Evolutionary conservation across 2,329 filamentous ascomycete species (phyloP), one percentile per base, ranked within the genome.

Genomic region (Pseudophaeomoniella oleicola): DNA sequence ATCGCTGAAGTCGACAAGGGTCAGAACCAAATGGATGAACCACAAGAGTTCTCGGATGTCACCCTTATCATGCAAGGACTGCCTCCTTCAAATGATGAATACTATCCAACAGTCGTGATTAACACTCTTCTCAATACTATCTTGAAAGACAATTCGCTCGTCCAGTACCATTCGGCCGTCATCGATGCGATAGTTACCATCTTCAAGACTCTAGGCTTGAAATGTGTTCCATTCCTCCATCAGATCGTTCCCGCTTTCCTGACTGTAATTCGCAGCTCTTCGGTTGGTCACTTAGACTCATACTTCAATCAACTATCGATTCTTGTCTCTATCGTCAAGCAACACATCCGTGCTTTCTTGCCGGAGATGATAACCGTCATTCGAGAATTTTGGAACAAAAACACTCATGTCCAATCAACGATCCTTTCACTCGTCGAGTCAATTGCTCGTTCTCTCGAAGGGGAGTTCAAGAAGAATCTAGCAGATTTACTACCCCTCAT

Each of bases 171-270:
- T 51, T 88, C 86, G 3, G 77, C 81, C 9, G 88, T 96, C 11
- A 90, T 98, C 36, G 90, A 96, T 55, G 90, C 90, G 4, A 92
- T 98, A 49, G 96, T 98, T 78, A 94, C 85, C 48, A 98, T 98
- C 40, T 98, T 98, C 61, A 83, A 90, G 48, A 98, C 92, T 0
- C 71, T 98, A 42, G 90, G 90, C 2, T 64, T 98, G 48, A 94
- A 96, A 55, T 98, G 90, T 54, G 88, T 98, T 5, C 82, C 85
- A 0, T 98, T 96, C 57, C 72, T 98, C 2, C 81, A 83, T 42
- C 81, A 90, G 42, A 94, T 98, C 42, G 83, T 98, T 19, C 90
- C 92, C 0, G 90, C 86, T 0, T 98, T 98, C 52, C 70, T 98
- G 30, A 69, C 75, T 12, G 88, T 98, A 38, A 94, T 98, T 42